A percentile compares a stretch with the other conserved stretches of the same genome.
Evolutionary conservation across 2,329 filamentous ascomycete species (phyloP).

Genomic region (Bisporella sp.): DNA sequence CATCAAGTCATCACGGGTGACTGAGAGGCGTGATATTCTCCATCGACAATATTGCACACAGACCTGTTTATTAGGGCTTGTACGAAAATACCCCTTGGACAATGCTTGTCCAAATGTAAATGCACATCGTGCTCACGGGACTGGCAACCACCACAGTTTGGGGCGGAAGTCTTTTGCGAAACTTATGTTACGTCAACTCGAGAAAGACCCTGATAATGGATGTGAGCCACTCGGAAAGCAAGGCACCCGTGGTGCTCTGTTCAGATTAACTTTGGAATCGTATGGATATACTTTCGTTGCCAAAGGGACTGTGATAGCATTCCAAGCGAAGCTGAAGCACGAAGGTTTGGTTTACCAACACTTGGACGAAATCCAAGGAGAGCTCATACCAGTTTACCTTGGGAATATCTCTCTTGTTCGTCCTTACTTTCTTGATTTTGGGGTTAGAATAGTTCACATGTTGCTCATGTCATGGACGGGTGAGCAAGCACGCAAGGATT

Average conservation of each 20-base stretch:
- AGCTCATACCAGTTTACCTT: constrained; percentile 33
- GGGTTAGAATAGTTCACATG: constrained; percentile 17
- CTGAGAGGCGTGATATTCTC: too few relatives aligned
- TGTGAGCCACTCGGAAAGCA: constrained; percentile 17
- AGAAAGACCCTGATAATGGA: too few relatives aligned
- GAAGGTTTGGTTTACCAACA: constrained; percentile 26
- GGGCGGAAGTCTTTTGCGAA: too few relatives aligned
- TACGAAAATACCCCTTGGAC: too few relatives aligned
- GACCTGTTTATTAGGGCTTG: too few relatives aligned
- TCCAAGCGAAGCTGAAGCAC: too few relatives aligned
- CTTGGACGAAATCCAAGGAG: constrained; percentile 28
- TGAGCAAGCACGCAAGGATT: constrained; percentile 10
- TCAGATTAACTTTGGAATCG: constrained; percentile 27
- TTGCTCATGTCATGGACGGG: constrained; percentile 9
- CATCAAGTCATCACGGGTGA: too few relatives aligned
- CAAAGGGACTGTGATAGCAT: constrained; percentile 35
- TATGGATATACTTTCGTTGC: constrained; percentile 37
- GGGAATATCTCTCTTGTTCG: constrained; percentile 30
- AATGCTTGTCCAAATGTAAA: too few relatives aligned
- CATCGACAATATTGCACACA: too few relatives aligned
- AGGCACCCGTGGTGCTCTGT: constrained; percentile 33
- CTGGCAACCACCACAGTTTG: too few relatives aligned
- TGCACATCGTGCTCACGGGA: too few relatives aligned
- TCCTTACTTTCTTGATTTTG: constrained; percentile 14
- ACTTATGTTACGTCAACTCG: too few relatives aligned